These are phyloP conservation scores for Xylariaceae sp. DNA, from an alignment of 2,329 filamentous ascomycete genomes.

Conservation along the genomic window DNA sequence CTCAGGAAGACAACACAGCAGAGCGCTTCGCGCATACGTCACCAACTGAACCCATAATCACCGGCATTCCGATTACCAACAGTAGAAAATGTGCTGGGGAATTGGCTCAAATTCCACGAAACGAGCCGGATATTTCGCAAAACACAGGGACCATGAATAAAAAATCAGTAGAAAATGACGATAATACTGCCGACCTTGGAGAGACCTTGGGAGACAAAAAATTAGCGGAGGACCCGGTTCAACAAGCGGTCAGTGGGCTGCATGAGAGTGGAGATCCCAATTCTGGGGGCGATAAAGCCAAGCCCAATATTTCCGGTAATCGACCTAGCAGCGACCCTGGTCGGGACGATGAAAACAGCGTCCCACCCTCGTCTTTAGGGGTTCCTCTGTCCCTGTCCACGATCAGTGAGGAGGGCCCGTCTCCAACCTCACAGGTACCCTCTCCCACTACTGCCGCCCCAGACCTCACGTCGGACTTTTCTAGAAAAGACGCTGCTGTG, in stretches of 20 bases:
- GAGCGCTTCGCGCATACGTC: slow-evolving; percentile 10
- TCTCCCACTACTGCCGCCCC: slow-evolving; percentile 21
- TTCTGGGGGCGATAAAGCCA: slow-evolving; percentile 1
- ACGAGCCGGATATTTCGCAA: slow-evolving; percentile 16
- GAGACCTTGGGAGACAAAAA: background rate
- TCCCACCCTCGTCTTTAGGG: slow-evolving; percentile 23
- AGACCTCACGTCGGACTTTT: slow-evolving; percentile 42
- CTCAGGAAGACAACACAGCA: slow-evolving; percentile 7
- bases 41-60: slow-evolving; percentile 17
- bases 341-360: slow-evolving; percentile 16
- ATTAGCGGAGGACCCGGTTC: background rate
- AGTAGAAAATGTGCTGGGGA: slow-evolving; percentile 20
- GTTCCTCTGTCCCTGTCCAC: slow-evolving; percentile 29
- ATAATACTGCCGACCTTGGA: slow-evolving; percentile 1
- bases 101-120: slow-evolving; percentile 25
- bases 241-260: slow-evolving; percentile 1
- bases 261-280: background rate
- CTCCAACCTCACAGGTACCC: slow-evolving; percentile 21
- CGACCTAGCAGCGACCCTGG: background rate
- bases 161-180: slow-evolving; percentile 19
- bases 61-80: slow-evolving; percentile 20
- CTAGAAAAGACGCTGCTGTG: slow-evolving; percentile 35
- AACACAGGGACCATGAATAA: slow-evolving; percentile 14
- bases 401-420: slow-evolving; percentile 23
- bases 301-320: slow-evolving; percentile 1